phyloP scores from a whole-genome alignment of 2,329 filamentous ascomycete genomes.

The Neonectria punicea region DNA sequence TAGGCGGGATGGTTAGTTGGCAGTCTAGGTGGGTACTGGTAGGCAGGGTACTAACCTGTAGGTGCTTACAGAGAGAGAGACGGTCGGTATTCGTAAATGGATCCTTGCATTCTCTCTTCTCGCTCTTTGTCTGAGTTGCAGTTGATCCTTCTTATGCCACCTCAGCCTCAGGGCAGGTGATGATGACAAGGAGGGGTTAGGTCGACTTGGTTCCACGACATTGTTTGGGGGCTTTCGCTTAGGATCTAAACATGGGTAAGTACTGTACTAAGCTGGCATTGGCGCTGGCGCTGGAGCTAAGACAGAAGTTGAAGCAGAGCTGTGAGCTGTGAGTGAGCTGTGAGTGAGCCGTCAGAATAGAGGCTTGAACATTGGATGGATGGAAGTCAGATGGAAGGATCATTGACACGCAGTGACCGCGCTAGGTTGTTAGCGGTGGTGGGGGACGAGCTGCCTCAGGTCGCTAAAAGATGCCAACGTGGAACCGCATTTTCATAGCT shows the following conservation, averaged over 20 bases:
- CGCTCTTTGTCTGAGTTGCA: not conserved
- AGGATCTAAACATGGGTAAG: not conserved
- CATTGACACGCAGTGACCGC: not conserved
- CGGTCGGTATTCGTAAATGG: not conserved
- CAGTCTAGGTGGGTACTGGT: not conserved
- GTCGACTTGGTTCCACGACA: not conserved
- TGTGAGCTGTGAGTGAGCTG: no score
- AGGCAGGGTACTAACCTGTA: not conserved
- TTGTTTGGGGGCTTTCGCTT: not conserved
- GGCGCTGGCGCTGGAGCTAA: not conserved
- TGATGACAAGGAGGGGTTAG: not conserved
- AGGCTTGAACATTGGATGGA: not conserved
- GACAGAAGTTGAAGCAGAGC: not conserved
- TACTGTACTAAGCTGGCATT: not conserved
- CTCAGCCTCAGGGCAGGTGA: not conserved
- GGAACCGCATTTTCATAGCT: no score
- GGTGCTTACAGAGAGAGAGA: not conserved
- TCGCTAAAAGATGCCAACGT: no score
- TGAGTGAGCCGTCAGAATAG: not conserved
- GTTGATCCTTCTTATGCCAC: not conserved
- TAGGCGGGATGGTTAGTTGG: not conserved
- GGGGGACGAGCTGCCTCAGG: not conserved
- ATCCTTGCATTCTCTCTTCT: not conserved
- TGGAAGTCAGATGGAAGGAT: not conserved
- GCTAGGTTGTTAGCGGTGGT: conserved; percentile 2